These are phyloP conservation scores for Lepidium aucheri DNA, from an alignment of 345 rosid genomes.

Conservation along the genomic window DNA sequence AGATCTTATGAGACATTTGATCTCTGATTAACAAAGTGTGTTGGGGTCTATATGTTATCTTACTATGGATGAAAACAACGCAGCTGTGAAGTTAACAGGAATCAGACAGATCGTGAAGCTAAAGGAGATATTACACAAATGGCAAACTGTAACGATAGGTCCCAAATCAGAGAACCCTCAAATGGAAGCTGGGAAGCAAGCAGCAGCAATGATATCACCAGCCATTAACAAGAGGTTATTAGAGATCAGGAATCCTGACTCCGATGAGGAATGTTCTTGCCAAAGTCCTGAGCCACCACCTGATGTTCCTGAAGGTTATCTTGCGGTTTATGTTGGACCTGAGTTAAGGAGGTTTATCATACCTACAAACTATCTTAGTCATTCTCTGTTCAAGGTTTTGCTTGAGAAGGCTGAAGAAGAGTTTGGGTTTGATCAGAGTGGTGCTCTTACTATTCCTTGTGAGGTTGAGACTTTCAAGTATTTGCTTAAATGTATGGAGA, in stretches of 20 bases:
- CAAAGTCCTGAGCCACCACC: constrained; percentile 63
- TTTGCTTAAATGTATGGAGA: constrained; percentile 78
- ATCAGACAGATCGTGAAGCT: constrained; percentile 75
- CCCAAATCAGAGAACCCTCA: constrained; percentile 29
- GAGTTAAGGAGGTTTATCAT: constrained; percentile 94
- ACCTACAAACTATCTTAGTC: constrained; percentile 81
- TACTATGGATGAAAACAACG: constrained; percentile 53
- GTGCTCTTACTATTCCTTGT: constrained; percentile 83
- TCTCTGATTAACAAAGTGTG: constrained; percentile 7
- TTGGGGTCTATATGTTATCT: constrained; percentile 17
- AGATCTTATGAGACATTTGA: constrained; percentile 42
- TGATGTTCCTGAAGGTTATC: constrained; percentile 84
- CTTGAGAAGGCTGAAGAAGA: constrained; percentile 90
- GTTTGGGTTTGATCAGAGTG: constrained; percentile 80
- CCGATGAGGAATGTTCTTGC: constrained; percentile 59
- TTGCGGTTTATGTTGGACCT: constrained; percentile 84
- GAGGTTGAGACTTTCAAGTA: constrained; percentile 96
- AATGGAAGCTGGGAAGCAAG: constrained; percentile 12
- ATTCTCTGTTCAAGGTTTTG: constrained; percentile 75
- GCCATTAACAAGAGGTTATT: constrained; percentile 46
- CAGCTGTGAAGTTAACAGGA: constrained; percentile 48
- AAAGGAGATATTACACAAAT: constrained; percentile 81
- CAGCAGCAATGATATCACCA: constrained; percentile 33
- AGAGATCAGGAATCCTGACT: constrained; percentile 42
- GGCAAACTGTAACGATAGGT: constrained; percentile 70